A percentile compares a stretch with the other conserved stretches of the same genome.
These are phyloP conservation scores for Globisporangium cylindrosporum DNA, from an alignment of 352 stramenopile species.

Conservation along the genomic window DNA sequence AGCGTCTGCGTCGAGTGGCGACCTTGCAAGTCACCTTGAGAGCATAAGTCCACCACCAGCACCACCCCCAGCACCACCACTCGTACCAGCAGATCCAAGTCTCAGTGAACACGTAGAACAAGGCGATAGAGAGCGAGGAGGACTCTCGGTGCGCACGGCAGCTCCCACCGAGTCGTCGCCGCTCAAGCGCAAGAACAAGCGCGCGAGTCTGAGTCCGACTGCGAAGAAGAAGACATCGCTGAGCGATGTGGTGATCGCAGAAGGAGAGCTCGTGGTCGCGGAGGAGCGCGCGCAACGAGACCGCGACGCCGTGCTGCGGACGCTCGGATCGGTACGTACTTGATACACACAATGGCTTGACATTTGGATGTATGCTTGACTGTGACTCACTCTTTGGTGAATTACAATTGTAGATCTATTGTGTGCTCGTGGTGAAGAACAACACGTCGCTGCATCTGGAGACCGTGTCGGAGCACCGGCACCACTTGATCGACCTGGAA, in stretches of 20 bases:
- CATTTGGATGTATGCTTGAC: neutral
- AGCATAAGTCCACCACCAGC: neutral
- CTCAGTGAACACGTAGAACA: neutral
- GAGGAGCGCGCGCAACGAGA: slow-evolving; percentile 33
- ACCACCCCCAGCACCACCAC: neutral
- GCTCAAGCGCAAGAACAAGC: slow-evolving; percentile 42
- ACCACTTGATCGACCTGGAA: slow-evolving; percentile 32
- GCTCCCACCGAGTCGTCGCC: slow-evolving; percentile 9
- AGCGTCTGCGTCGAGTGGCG: neutral
- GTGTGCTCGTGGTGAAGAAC: slow-evolving; percentile 36
- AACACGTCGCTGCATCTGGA: slow-evolving; percentile 31
- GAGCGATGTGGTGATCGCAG: slow-evolving; percentile 37
- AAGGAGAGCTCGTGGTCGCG: slow-evolving; percentile 49
- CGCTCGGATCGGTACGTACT: slow-evolving; percentile 45
- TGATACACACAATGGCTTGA: neutral
- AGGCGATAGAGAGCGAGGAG: neutral
- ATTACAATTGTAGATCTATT: slow-evolving; percentile 33
- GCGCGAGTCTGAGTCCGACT: slow-evolving; percentile 26
- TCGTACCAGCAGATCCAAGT: neutral
- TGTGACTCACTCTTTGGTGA: neutral
- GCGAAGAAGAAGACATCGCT: slow-evolving; percentile 19
- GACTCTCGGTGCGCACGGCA: neutral
- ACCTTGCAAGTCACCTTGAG: neutral
- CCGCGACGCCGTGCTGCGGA: slow-evolving; percentile 20
- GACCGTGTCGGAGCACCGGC: slow-evolving; percentile 34